Base-by-base conservation (phyloP, 2,329 filamentous ascomycete species). In the Pseudogymnoascus sp. region DNA sequence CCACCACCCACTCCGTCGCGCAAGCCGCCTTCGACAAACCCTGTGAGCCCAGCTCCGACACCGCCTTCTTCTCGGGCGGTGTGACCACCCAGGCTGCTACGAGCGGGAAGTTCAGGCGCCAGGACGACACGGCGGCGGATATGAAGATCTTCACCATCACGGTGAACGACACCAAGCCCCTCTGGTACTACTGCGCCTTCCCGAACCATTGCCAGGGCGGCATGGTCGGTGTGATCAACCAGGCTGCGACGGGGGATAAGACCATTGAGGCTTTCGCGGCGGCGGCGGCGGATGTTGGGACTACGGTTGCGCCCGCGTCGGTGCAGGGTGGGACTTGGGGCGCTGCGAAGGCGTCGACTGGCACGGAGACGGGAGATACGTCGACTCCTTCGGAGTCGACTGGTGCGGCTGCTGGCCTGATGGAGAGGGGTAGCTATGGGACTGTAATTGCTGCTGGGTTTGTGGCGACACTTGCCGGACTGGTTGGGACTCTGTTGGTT, bases 211-310 rank as follows among this genome's bases (percentile, higher is more conserved):
- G 80, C 76, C 75, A 79, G 67, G 74, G 70, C 10, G 79, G 79
- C 65, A 82, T 82, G 80, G 74, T 76, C 2, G 79, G 77, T 13
- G 76, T 79, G 42, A 77, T 82, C 73, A 82, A 82, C 72, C 50
- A 37, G 60, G 19, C 37, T 42, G 71, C 74, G 2, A 68, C 70
- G 11, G 67, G 56, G 0, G 62, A 60, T 0, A 70, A 70, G 31
- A 61, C 60, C 3, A 31, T 61, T 23, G 60, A 61, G 35, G 35
- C 38, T 10, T 61, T 42, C 17, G 60, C 60, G 5, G 60, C 60
- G 1, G 26, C 26, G 1, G 33, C 60, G 10, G 29, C 29, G 40
- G 53, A 61, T 3, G 38, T 42, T 1, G n/a, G 23, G 15, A 42
- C n/a, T 13, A 35, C 26, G 7, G 37, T 31, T 19, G 26, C 38